Evolutionary conservation across 2,329 filamentous ascomycete species (phyloP).

Genomic region (Alternaria triticina): DNA sequence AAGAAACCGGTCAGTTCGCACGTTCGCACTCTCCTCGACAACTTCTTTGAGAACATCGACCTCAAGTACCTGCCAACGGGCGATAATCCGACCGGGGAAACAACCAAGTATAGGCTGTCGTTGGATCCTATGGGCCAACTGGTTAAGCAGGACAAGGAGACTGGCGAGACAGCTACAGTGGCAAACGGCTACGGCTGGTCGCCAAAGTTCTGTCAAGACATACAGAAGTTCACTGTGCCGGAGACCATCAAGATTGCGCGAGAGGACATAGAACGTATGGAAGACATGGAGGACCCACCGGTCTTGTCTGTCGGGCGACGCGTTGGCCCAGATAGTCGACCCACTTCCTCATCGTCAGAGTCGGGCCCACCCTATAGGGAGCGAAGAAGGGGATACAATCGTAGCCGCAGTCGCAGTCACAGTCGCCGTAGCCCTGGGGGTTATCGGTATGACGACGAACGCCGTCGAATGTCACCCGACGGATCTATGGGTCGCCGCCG

Average conservation of each 20-base stretch:
- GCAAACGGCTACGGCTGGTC: slow-evolving; percentile 93
- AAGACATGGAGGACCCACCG: slow-evolving; percentile 9
- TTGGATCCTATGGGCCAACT: slow-evolving; percentile 78
- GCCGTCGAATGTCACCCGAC: slow-evolving; percentile 21
- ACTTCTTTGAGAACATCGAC: slow-evolving; percentile 69
- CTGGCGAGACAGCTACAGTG: slow-evolving; percentile 67
- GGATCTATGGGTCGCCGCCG: slow-evolving; percentile 15
- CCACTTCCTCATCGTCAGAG: slow-evolving; percentile 18
- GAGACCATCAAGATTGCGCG: slow-evolving; percentile 29
- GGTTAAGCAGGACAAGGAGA: slow-evolving; percentile 69
- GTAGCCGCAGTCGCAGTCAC: slow-evolving; percentile 20
- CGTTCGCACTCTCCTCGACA: slow-evolving; percentile 72
- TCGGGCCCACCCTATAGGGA: slow-evolving; percentile 18
- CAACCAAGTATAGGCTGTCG: slow-evolving; percentile 53
- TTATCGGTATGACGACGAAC: slow-evolving; percentile 19
- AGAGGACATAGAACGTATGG: slow-evolving; percentile 25
- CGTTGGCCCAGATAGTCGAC: slow-evolving; percentile 14
- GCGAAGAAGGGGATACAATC: slow-evolving; percentile 12
- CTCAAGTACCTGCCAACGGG: slow-evolving; percentile 57
- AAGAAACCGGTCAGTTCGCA: slow-evolving; percentile 68
- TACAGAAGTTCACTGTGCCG: slow-evolving; percentile 61
- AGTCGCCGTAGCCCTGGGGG: slow-evolving; percentile 18
- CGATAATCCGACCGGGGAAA: slow-evolving; percentile 42
- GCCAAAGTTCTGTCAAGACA: slow-evolving; percentile 77
- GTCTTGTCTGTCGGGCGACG: slow-evolving; percentile 10